Evolutionary conservation across 371 early-diverging fungal genomes (phyloP).

Genomic region (Syncephalastrum sp.): DNA sequence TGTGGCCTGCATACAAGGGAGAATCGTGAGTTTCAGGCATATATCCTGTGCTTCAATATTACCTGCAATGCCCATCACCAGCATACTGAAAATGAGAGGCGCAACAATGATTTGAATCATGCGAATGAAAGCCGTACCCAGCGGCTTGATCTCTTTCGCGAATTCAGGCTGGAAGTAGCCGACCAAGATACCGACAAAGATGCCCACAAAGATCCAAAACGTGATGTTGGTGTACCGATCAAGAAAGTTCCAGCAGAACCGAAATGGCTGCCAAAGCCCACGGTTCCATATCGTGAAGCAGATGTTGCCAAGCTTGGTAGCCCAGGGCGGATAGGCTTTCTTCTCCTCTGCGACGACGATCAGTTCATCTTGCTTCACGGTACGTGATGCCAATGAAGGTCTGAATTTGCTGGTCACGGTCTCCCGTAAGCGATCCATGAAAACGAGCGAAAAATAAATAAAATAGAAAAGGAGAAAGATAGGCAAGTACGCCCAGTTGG

Average conservation of each 20-base stretch:
- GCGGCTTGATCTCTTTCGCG: constrained; percentile 41
- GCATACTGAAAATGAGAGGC: constrained; percentile 72
- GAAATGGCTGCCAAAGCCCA: constrained; percentile 11
- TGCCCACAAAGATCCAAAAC: constrained; percentile 60
- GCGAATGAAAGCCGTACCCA: constrained; percentile 61
- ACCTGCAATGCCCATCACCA: constrained; percentile 70
- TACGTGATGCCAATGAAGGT: no score
- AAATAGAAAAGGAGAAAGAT: no score
- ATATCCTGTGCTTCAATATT: neutral
- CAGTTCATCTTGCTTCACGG: no score
- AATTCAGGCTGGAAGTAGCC: constrained; percentile 59
- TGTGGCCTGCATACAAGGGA: constrained; percentile 48
- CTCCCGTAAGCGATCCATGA: no score
- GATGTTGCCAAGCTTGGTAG: neutral
- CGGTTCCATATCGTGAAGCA: constrained; percentile 5
- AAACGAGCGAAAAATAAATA: no score
- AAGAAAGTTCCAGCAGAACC: constrained; percentile 23
- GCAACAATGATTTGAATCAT: constrained; percentile 71
- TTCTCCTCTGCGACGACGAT: constrained; percentile 4
- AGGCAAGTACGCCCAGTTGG: no score
- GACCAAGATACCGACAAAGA: constrained; percentile 63
- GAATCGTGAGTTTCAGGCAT: neutral
- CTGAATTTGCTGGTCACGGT: no score
- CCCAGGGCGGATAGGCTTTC: constrained; percentile 10
- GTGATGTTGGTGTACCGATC: constrained; percentile 51